Conservation (phyloP, 2,329 filamentous ascomycete species). For the Cladosporium sp. region DNA sequence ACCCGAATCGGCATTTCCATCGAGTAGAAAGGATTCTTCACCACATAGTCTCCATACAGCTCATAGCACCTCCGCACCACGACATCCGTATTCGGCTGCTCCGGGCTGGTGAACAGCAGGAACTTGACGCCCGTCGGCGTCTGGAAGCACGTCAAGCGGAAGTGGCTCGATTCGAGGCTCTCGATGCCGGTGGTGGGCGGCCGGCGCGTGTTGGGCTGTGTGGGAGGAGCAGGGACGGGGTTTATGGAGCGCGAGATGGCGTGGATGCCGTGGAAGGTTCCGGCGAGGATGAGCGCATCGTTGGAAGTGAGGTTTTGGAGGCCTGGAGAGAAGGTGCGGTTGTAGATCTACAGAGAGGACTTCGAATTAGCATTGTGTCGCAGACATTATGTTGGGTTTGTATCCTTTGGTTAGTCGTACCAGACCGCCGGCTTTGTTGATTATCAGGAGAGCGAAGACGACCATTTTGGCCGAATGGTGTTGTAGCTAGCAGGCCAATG, state of each 20-base stretch:
- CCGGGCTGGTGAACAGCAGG: conserved; percentile 86
- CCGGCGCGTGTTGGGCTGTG: conserved; percentile 49
- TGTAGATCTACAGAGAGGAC: conserved; percentile 64
- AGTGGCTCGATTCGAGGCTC: conserved; percentile 90
- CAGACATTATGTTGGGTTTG: no score
- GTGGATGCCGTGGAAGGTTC: conserved; percentile 87
- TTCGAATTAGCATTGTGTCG: no score
- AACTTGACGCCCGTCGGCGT: conserved; percentile 96
- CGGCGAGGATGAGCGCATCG: conserved; percentile 93
- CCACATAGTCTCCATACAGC: conserved; percentile 93
- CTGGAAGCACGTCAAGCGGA: conserved; percentile 93
- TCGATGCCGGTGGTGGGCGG: conserved; percentile 72
- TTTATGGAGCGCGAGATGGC: conserved; percentile 61
- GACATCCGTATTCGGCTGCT: conserved; percentile 82
- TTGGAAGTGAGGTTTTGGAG: conserved; percentile 90
- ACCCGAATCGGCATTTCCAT: conserved; percentile 96
- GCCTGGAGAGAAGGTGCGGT: conserved; percentile 86
- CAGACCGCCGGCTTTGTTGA: conserved; percentile 94
- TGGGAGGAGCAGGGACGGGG: conserved; percentile 40
- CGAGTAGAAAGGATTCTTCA: conserved; percentile 99
- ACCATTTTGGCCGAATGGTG: conserved; percentile 51
- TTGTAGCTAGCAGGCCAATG: background rate
- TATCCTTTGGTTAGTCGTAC: background rate
- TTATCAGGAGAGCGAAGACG: conserved; percentile 92
- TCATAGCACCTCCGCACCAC: conserved; percentile 88